Evolutionary conservation across 768 basidiomycete genomes (phyloP), one percentile per base, ranked within the genome.

Genomic region (Tulasnella sp.): DNA sequence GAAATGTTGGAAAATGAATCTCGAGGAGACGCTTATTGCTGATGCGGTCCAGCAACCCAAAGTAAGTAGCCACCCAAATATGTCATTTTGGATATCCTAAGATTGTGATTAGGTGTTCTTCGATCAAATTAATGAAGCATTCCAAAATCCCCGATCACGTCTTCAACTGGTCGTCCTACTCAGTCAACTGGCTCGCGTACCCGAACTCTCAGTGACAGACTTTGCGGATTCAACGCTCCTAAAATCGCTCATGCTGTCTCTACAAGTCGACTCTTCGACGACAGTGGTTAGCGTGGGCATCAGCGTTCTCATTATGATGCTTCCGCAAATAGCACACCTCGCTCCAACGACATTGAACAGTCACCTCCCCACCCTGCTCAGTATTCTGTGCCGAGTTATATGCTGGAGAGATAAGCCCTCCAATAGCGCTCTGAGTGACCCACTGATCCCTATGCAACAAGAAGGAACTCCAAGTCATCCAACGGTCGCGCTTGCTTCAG

Each of bases 251-350:
- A 66, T 86, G 6, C 67, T 75, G 46, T 88, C 83, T 3, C 72
- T 90, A 23, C 69, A 82, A 27, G 70, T 89, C 61, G 88, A 91
- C 65, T 80, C 78, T 50, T 88, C 86, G 37, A 79, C 84, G 9
- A 86, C 83, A 0, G 71, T 77, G 25, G 83, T 81, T 62, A 79
- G 78, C 2, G 74, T 83, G 49, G 80, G 75, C 3, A 69, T 88
- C 49, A 78, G 76, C 1, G 71, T 83, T 12, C 65, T 89, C 19
- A 77, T 80, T 55, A 87, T 85, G 66, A 67, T 85, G 7, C 72
- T 91, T n/a, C 86, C 86, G 25, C 74, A 81, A 37, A 73, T 88
- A 57, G 86, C 86, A 4, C 77, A 83, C 1, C 72, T 79, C 57
- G 78, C 83, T 8, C 75, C 71, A 42, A 69, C 75, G 8, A 69